These are phyloP conservation scores for Myriangium duriaei DNA, from an alignment of 2,329 filamentous ascomycete genomes.

Conservation along the genomic window DNA sequence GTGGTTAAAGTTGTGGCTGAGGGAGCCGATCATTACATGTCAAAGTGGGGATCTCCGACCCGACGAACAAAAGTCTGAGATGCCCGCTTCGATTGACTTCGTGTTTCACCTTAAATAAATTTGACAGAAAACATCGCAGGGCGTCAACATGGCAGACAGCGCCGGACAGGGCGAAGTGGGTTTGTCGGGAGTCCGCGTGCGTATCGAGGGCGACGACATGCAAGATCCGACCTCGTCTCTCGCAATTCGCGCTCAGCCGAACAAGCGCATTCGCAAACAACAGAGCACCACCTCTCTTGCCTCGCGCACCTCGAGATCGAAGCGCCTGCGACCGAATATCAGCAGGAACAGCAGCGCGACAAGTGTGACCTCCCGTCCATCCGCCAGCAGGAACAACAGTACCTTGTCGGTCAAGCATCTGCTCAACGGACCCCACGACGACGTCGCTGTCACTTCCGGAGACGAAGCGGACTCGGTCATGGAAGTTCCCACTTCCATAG, in stretches of 20 bases:
- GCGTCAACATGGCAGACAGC: too few relatives aligned
- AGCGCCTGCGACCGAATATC: conserved; percentile 2
- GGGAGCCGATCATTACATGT: too few relatives aligned
- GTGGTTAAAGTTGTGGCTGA: too few relatives aligned
- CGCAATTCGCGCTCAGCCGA: conserved; percentile 4
- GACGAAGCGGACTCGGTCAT: conserved; percentile 9
- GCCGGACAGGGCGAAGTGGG: too few relatives aligned
- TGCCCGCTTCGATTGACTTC: too few relatives aligned
- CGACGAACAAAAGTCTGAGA: too few relatives aligned
- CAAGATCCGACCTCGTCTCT: conserved; percentile 6
- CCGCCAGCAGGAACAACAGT: neutral
- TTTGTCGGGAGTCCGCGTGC: too few relatives aligned
- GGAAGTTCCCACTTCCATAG: neutral
- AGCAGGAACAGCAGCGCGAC: conserved; percentile 5
- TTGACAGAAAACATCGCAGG: too few relatives aligned
- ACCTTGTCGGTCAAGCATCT: conserved; percentile 5
- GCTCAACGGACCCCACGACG: neutral
- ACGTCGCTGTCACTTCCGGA: conserved; percentile 9
- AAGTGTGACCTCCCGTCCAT: conserved; percentile 4
- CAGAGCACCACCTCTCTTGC: conserved; percentile 6
- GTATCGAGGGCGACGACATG: too few relatives aligned
- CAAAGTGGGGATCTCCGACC: too few relatives aligned
- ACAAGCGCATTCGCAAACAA: conserved; percentile 4
- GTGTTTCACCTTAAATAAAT: too few relatives aligned
- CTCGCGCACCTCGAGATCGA: conserved; percentile 6